Conservation (phyloP, 768 basidiomycete species). For the Flagelloscypha sp. region DNA sequence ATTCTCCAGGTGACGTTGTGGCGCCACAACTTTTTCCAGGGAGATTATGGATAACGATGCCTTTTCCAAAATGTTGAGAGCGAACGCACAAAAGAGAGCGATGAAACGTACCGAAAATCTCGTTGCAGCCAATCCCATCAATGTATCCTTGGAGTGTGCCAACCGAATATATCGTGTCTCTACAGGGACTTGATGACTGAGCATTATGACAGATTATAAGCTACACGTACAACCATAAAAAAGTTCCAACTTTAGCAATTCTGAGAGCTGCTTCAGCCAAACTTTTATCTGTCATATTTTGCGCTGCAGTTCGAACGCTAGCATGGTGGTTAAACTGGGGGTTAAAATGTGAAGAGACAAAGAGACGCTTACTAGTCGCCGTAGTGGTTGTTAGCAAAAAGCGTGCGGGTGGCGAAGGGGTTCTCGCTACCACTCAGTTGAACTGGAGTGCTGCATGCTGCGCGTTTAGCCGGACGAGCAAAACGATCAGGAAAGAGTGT, state of each 20-base stretch:
- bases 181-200: background rate
- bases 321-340: too few species aligned
- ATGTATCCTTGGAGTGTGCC: constrained; percentile 12
- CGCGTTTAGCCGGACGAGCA: too few species aligned
- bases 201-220: background rate
- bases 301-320: constrained; percentile 22
- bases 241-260: constrained; percentile 30
- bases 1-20: constrained; percentile 31
- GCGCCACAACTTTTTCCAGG: constrained; percentile 35
- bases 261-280: constrained; percentile 22
- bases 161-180: constrained; percentile 4
- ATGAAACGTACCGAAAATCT: constrained; percentile 9
- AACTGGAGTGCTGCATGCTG: constrained; percentile 1
- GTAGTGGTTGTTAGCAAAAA: constrained; percentile 1
- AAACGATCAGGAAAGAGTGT: too few species aligned
- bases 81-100: too few species aligned
- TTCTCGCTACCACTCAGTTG: background rate
- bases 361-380: too few species aligned
- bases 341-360: too few species aligned
- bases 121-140: constrained; percentile 11
- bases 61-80: too few species aligned
- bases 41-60: constrained; percentile 26
- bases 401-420: constrained; percentile 2
- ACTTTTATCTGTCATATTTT: constrained; percentile 21
- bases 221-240: constrained; percentile 25